Evolutionary conservation across 1,284 basidiomycete genomes (phyloP), one percentile per base, ranked within the genome.

Genomic region (Flammula alnicola): DNA sequence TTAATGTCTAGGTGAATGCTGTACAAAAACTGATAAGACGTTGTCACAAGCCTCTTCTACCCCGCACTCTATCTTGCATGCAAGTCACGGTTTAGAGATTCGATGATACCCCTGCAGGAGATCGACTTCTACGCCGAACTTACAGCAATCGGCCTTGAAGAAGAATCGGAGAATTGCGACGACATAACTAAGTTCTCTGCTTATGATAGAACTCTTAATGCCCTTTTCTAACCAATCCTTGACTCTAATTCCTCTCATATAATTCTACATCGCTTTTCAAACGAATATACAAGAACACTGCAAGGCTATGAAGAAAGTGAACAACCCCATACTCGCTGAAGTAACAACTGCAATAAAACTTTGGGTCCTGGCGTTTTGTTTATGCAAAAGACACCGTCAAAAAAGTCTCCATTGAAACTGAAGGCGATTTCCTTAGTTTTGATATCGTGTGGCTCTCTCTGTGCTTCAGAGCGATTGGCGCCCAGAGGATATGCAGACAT

Each of bases 401-500:
- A 27, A 23, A 17, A 7, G 12, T n/a, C n/a, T n/a, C n/a, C n/a
- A n/a, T n/a, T n/a, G n/a, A n/a, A n/a, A n/a, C n/a, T n/a, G n/a
- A n/a, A n/a, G n/a, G 40, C 22, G 2, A 25, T 17, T 12, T 40
- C 33, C 10, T 26, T 12, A 11, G 50, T 19, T 16, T 36, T 26
- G 29, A 29, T 14, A 40, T 55, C 56, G 14, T 52, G 26, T 16
- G 82, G 68, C 49, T 78, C 70, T 29, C 75, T 76, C 55, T 89
- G 84, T 2, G 82, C 75, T 49, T 80, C 65, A 2, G 81, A 79
- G 43, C 86, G 80, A 62, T 84, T 88, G 11, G 73, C 71, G 10
- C 85, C 85, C 0, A 79, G 77, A 2, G 79, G 74, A 64, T 87
- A 85, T 4, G 78, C 81, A 12, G 76, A 73, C 51, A 73, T 65